Base-by-base conservation (phyloP, 2,329 filamentous ascomycete species). In the Fusarium sp. region DNA sequence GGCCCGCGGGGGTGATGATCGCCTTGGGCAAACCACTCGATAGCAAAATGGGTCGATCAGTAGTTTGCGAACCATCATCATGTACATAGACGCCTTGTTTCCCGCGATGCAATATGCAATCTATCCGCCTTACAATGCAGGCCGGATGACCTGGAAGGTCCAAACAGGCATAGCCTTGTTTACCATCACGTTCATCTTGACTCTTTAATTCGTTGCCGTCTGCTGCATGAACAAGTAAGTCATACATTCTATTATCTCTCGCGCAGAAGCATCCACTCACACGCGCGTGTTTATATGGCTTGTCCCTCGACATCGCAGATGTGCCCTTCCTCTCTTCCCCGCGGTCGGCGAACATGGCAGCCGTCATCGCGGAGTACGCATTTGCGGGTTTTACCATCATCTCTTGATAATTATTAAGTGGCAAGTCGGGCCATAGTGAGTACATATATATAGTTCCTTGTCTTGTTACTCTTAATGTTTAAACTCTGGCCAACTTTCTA, bases 301-400 rank as follows among this genome's bases (percentile, higher is more conserved):
- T 52, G 24, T 52, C 48, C 9, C 48, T 29, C 24, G 16, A 52
- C 48, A 54, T 54, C 50, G 27, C 50, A 31, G 27, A 54, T 54
- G 52, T 22, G 31, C 29, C 31, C n/a, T 35, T 27, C 52, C 52
- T 24, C 20, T 35, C 31, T 33, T 29, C 50, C 52, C 64, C 61
- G n/a, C 41, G 58, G 59, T n/a, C 35, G 33, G 35, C 22, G 50
- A 48, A 48, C n/a, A 64, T 60, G 56, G 48, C 29, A 45, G 41
- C 41, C 72, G 54, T 37, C 24, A 72, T 75, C 72, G 68, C 72
- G 72, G 37, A 72, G 27, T 65, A 61, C 72, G 73, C 69, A 76
- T 67, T 65, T 76, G 73, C 73, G 69, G 48, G 48, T 56, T 59
- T 24, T 35, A 39, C 5, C 22, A 37, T 24, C n/a, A 22, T 37